Evolutionary conservation across 306 rosid genomes (phyloP).

Genomic region (Fagus sylvatica): DNA sequence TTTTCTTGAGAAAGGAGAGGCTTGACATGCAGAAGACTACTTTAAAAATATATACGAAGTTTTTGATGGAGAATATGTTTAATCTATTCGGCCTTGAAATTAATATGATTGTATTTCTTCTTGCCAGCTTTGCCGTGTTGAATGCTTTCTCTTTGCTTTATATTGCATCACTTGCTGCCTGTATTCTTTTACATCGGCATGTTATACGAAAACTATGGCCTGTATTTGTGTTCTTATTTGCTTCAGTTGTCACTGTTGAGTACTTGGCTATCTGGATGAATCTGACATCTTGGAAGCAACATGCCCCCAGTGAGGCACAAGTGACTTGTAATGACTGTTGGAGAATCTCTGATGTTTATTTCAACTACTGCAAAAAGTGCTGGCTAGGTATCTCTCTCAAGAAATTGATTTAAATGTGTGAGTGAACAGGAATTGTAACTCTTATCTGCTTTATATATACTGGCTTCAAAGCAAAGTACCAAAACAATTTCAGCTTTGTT

Average conservation of each 20-base stretch:
- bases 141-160: conserved; percentile 81
- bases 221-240: conserved; percentile 77
- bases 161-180: conserved; percentile 76
- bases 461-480: too few species aligned
- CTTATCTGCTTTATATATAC: conserved; percentile 6
- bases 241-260: conserved; percentile 81
- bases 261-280: conserved; percentile 81
- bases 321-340: conserved; percentile 79
- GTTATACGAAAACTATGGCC: conserved; percentile 79
- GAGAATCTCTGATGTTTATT: conserved; percentile 58
- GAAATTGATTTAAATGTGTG: too few species aligned
- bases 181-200: conserved; percentile 71
- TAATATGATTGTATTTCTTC: conserved; percentile 89
- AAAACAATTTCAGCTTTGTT: too few species aligned
- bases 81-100: conserved; percentile 97
- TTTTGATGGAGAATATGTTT: conserved; percentile 86
- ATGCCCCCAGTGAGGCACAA: conserved; percentile 31
- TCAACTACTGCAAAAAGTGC: conserved; percentile 70
- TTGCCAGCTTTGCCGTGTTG: conserved; percentile 91
- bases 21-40: conserved; percentile 78
- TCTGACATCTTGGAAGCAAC: conserved; percentile 37
- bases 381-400: conserved; percentile 70
- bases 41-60: conserved; percentile 75
- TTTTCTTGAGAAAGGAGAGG: conserved; percentile 77
- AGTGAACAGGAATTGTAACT: not conserved